Evolutionary conservation across 139 green algal genomes (phyloP).

Genomic region (Chlorella sorokiniana): DNA sequence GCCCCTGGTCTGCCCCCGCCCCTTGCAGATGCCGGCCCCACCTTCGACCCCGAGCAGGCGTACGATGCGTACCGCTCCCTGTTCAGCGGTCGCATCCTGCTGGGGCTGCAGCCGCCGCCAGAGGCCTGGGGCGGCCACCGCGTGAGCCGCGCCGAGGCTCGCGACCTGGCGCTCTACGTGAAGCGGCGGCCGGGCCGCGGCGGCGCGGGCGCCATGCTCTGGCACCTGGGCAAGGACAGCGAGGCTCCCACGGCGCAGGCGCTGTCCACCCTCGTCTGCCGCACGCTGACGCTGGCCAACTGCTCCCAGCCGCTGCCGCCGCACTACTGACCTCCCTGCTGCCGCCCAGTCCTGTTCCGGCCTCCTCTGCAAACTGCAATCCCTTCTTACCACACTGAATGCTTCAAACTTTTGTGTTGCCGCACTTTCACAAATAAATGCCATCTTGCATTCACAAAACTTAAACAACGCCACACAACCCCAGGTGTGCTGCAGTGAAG

Average conservation of each 20-base stretch:
- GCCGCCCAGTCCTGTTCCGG: too few species aligned
- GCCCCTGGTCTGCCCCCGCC: too few species aligned
- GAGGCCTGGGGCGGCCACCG: conserved; percentile 42
- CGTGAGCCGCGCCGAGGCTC: neutral
- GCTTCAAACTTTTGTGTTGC: too few species aligned
- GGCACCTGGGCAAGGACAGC: neutral
- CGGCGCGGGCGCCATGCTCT: neutral
- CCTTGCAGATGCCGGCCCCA: conserved; percentile 33
- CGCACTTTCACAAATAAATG: too few species aligned
- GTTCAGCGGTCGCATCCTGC: conserved; percentile 25
- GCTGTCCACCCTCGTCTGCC: neutral
- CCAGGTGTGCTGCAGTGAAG: too few species aligned
- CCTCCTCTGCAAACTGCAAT: too few species aligned
- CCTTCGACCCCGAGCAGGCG: conserved; percentile 32
- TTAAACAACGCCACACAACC: too few species aligned
- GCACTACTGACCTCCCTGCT: too few species aligned
- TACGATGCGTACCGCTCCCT: conserved; percentile 40
- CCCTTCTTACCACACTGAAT: too few species aligned
- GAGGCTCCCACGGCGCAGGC: neutral
- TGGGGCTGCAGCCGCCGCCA: conserved; percentile 46
- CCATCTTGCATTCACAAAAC: too few species aligned
- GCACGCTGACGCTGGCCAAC: neutral
- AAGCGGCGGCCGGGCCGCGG: neutral
- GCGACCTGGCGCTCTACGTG: neutral
- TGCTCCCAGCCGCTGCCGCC: neutral